Base-by-base conservation (phyloP, 306 rosid genomes). In the Rosa rugosa region DNA sequence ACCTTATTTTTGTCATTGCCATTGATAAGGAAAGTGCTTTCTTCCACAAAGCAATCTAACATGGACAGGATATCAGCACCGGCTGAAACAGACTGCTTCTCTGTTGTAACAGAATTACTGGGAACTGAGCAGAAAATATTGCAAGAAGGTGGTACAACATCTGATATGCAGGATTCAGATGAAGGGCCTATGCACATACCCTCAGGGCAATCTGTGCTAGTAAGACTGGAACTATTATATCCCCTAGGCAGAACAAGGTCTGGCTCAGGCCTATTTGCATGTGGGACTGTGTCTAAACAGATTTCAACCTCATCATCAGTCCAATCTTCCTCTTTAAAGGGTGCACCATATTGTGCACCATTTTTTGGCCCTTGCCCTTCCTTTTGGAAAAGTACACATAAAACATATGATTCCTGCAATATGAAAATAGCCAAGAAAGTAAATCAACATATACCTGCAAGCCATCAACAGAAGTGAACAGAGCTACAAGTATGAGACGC, bases 361-460 rank as follows among this genome's bases (percentile, higher is more conserved):
- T 84, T 89, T 72, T 83, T 82, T 25, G 92, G 97, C 51, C 98
- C 98, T 47, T 10, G 87, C 59, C 97, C 98, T n/a, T 84, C 86
- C 85, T 88, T 93, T 78, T 86, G 71, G 79, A 73, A 91, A 57
- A 93, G 77, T 81, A 77, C 83, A 71, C 97, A 91, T n/a, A 93
- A 84, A 12, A 90, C 95, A 50, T 85, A 87, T 14, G 89, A 83
- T 69, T 89, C 86, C 98, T 91, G 87, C 80, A 76, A 60, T 31
- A 75, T 60, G 77, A 71, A 83, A 60, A 77, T 23, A 34, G 49
- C 36, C 63, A 83, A 8, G 5, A 68, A 65, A 80, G 45, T 45
- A 13, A 67, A 72, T 75, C 74, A 41, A 77, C 53, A 45, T 18
- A 83, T 66, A 81, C 74, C 78, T 10, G 60, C 59, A 62, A 72